Evolutionary conservation across 225 moss, liverwort and hornwort species (phyloP), one percentile per base, ranked within the genome.

Genomic region (Climacium dendroides): DNA sequence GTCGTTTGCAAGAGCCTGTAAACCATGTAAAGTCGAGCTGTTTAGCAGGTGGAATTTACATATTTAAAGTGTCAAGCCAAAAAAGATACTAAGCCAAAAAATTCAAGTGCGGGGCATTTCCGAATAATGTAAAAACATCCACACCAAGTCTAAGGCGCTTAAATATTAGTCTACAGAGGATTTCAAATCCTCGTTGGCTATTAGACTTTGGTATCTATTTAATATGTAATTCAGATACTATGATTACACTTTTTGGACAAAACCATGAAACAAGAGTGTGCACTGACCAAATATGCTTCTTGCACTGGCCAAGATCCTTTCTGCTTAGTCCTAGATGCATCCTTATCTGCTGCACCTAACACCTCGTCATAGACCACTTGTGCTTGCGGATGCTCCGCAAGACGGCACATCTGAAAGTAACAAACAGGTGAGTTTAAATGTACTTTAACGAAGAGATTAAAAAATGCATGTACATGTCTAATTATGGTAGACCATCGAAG

Each of bases 381-480:
- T 65, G 98, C 90, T 95, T 99, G 93, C 66, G 98, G 89, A 94
- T 97, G 95, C 89, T 99, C 96, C 85, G 96, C 98, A 91, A 99
- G 95, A 87, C 95, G 95, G 89, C 96, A 95, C 89, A 99, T 91
- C 98, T 99, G 93, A 73, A 90, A 89, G 92, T 71, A 86, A 84
- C 89, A 75, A 88, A 82, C 58, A 90, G 45, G 69, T 84, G 53
- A 90, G 53, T 72, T 70, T 5, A 63, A 61, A 55, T 61, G 25
- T 45, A 79, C 20, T 61, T 69, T 18, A 59, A 60, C n/a, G 20
- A 78, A 83, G 80, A 65, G 79, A 85, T 30, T 35, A 80, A 74
- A n/a, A n/a, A 30, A 26, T 80, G 18, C 57, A 32, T 63, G 15
- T 48, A 79, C 43, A n/a, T 74, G 35, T 83, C 74, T 34, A 61